Percentiles rank a stretch among this genome's conserved stretches.
Conservation (phyloP, 1,139 yeast species). For the Diutina rugosa region DNA sequence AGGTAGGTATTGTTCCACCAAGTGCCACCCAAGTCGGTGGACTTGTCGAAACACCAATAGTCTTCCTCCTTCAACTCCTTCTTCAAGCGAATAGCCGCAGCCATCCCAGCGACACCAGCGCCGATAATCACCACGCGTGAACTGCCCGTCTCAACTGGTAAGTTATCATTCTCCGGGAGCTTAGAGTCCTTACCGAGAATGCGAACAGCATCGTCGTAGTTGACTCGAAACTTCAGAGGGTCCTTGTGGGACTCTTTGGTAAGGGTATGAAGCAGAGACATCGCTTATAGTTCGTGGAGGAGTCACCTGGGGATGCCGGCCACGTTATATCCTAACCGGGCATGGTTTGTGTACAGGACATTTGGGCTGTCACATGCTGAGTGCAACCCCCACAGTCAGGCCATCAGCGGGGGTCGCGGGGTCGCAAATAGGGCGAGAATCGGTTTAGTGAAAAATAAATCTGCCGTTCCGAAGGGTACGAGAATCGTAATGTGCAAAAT, state of each 20-base stretch:
- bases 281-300: background rate
- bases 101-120: conserved; percentile 37
- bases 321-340: background rate
- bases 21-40: background rate
- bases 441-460: background rate
- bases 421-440: background rate
- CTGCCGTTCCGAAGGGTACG: background rate
- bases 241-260: conserved; percentile 19
- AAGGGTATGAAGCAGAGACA: conserved; percentile 10
- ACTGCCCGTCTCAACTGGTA: conserved; percentile 12
- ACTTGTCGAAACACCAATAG: background rate
- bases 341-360: background rate
- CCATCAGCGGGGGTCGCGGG: background rate
- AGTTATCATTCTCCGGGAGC: background rate
- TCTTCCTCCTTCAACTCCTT: background rate
- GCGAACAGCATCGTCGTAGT: conserved; percentile 15
- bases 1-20: conserved; percentile 1
- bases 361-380: background rate
- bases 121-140: conserved; percentile 32
- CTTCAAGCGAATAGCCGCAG: conserved; percentile 18
- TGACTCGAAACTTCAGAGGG: conserved; percentile 20
- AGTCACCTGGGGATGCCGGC: background rate
- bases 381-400: background rate
- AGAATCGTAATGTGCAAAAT: too few species aligned
- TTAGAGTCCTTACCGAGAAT: conserved; percentile 13